phyloP scores from a whole-genome alignment of 768 basidiomycete species.

The Amanita thiersii region DNA sequence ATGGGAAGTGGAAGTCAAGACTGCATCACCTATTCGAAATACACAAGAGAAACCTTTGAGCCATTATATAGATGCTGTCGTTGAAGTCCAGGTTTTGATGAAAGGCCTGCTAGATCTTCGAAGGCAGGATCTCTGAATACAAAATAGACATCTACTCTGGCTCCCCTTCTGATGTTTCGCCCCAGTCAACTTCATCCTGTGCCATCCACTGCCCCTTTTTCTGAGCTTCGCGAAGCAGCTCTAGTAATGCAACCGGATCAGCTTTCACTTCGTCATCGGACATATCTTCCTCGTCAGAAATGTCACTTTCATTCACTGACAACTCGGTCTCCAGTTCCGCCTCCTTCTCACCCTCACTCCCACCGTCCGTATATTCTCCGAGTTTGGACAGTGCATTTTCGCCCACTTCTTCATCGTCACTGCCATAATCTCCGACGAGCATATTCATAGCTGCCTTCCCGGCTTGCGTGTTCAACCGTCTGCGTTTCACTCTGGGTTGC shows the following conservation, averaged over 20 bases:
- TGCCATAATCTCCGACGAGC: conserved; percentile 56
- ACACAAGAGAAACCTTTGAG: conserved; percentile 72
- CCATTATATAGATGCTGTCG: conserved; percentile 61
- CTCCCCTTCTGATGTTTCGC: conserved; percentile 21
- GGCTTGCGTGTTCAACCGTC: conserved; percentile 43
- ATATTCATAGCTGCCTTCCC: conserved; percentile 49
- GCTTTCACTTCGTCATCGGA: conserved; percentile 21
- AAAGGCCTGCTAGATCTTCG: conserved; percentile 76
- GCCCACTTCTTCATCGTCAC: conserved; percentile 30
- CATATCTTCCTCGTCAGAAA: no score
- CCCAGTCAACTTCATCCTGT: conserved; percentile 37
- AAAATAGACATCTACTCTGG: conserved; percentile 5
- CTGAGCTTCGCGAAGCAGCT: conserved; percentile 24
- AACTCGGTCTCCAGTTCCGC: neutral
- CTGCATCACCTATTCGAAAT: conserved; percentile 69
- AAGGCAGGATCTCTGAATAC: conserved; percentile 53
- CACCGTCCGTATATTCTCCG: conserved; percentile 36
- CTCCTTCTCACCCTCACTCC: conserved; percentile 24
- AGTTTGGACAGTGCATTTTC: conserved; percentile 26
- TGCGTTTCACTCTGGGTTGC: conserved; percentile 40
- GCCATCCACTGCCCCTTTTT: conserved; percentile 15
- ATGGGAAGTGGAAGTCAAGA: conserved; percentile 88
- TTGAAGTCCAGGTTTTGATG: conserved; percentile 79
- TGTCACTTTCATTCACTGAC: conserved; percentile 2
- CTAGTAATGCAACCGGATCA: conserved; percentile 26